Conservation (phyloP, 2,329 filamentous ascomycete species). For the Exophiala xenobiotica region DNA sequence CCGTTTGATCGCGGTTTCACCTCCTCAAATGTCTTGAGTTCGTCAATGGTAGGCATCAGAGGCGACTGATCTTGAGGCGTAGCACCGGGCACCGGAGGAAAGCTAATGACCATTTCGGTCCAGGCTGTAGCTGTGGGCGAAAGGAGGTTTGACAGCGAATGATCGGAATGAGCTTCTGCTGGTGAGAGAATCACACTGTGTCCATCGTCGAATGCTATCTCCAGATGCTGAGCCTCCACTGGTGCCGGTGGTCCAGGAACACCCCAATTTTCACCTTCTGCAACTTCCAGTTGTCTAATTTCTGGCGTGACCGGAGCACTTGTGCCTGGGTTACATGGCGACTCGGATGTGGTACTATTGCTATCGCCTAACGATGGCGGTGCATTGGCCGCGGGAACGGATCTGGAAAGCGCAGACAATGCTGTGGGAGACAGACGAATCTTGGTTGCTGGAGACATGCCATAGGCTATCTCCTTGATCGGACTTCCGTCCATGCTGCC, state of each 20-base stretch:
- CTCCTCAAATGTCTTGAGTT: slow-evolving; percentile 21
- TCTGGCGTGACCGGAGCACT: slow-evolving; percentile 85
- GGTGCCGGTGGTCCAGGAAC: slow-evolving; percentile 7
- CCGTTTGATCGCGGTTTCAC: slow-evolving; percentile 10
- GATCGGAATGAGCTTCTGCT: slow-evolving; percentile 24
- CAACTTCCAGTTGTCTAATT: slow-evolving; percentile 44
- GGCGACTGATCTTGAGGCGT: slow-evolving; percentile 29
- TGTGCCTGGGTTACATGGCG: slow-evolving; percentile 59
- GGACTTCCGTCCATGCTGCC: slow-evolving; percentile 52
- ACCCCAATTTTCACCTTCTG: slow-evolving; percentile 24
- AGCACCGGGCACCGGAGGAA: slow-evolving; percentile 40
- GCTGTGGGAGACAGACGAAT: slow-evolving; percentile 75
- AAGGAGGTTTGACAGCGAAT: slow-evolving; percentile 11
- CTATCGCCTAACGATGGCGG: slow-evolving; percentile 81
- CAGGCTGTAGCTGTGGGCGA: slow-evolving; percentile 60
- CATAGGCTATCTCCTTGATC: slow-evolving; percentile 48
- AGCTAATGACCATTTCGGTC: slow-evolving; percentile 48
- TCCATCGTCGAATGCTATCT: slow-evolving; percentile 39
- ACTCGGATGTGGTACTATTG: slow-evolving; percentile 82
- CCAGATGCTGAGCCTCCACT: slow-evolving; percentile 17
- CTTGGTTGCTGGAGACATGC: slow-evolving; percentile 49
- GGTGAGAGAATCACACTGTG: slow-evolving; percentile 31
- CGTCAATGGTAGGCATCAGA: slow-evolving; percentile 24
- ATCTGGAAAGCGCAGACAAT: slow-evolving; percentile 68
- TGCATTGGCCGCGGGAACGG: slow-evolving; percentile 72